Evolutionary conservation across 768 basidiomycete genomes (phyloP).

Genomic region (Pisolithus marmoratus): DNA sequence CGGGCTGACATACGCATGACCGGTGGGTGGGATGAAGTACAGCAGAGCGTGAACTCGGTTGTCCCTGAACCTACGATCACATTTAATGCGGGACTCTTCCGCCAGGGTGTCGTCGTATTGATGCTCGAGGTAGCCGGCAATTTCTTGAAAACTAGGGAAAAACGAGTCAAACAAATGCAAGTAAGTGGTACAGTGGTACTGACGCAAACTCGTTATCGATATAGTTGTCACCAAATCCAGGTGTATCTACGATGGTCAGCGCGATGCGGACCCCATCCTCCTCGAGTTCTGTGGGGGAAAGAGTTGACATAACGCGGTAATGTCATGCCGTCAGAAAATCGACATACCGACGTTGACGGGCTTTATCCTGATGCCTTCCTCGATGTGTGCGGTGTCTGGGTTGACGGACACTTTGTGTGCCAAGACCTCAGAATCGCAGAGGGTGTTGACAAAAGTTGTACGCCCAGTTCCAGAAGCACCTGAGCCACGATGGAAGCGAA

Average conservation of each 20-base stretch:
- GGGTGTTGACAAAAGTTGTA: constrained; percentile 98
- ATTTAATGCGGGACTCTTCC: constrained; percentile 98
- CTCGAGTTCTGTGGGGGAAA: constrained; percentile 71
- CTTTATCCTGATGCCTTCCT: constrained; percentile 92
- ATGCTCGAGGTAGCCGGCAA: constrained; percentile 92
- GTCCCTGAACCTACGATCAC: constrained; percentile 98
- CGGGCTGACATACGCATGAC: constrained; percentile 70
- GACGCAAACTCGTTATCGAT: constrained; percentile 99
- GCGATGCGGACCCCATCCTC: constrained; percentile 98
- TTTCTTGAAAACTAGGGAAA: constrained; percentile 81
- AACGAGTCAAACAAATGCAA: not conserved
- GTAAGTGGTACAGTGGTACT: constrained; percentile 27
- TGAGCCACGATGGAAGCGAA: constrained; percentile 26
- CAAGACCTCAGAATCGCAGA: constrained; percentile 93
- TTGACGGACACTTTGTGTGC: constrained; percentile 80
- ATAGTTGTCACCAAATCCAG: constrained; percentile 97
- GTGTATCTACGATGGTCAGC: constrained; percentile 96
- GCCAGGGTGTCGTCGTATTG: constrained; percentile 99
- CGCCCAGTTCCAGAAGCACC: constrained; percentile 97
- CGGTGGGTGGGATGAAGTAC: constrained; percentile 99
- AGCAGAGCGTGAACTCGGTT: constrained; percentile 94
- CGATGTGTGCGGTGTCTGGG: constrained; percentile 87
- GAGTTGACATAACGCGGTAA: not conserved
- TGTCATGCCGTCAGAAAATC: not conserved
- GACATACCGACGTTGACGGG: constrained; percentile 81